Evolutionary conservation across 1,139 yeast species (phyloP), one percentile per base, ranked within the genome.

Genomic region (Candida albicans): DNA sequence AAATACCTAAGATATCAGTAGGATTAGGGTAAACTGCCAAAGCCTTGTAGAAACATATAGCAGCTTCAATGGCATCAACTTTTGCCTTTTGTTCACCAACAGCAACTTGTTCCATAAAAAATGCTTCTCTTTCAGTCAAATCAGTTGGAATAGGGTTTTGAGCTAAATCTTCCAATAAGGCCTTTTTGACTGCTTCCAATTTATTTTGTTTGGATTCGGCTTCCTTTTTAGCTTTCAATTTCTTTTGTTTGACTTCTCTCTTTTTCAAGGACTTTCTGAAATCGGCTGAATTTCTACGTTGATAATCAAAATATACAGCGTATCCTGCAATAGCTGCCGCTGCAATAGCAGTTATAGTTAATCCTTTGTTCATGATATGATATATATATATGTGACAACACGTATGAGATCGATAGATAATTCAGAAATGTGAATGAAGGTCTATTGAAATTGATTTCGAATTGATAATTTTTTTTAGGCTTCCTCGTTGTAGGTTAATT

Each of bases 1-100:
- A 91, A 57, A 93, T 84, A 38, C 85, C 85, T 63, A 93, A 77
- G 55, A 93, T 80, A 56, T 89, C 96, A 46, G 95, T 85, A 46
- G 98, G 99, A 67, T 87, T 87, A 49, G 99, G 98, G 67, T 91
- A 93, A 41, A 90, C 91, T 31, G 88, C 81, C 61, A 93, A 77
- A n/a, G 97, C 98, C 67, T 90, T 87, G 79, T 93, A 93, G 77
- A 90, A 93, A 56, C 87, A 81, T 54, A 90, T 73, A 35, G 98
- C 98, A 35, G 96, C 85, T 47, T 84, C 88, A 50, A 84, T 67
- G 49, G 79, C 81, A 51, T 86, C 81, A 35, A 71, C 62, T 39
- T 70, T 64, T 45, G 84, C 77, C 52, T 83, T 70, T 64, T 81
- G 83, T 64, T 91, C 98, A 62, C 96, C 98, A 43, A 76, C 64